Conservation (phyloP, 2,329 filamentous ascomycete genomes). For the Fusarium fracticaudum region DNA sequence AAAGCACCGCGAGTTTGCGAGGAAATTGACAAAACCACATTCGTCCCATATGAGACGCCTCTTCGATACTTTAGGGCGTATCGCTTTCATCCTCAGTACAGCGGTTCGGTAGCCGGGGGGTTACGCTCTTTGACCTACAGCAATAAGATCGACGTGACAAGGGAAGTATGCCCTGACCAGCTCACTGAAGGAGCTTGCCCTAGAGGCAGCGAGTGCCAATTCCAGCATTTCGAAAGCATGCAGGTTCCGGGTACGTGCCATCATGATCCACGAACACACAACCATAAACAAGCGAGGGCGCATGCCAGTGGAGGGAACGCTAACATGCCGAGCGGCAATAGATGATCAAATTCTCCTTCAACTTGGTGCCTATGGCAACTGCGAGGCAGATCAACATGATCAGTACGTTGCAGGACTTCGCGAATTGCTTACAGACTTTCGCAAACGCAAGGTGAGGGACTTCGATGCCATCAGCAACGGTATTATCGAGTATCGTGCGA, state of each 20-base stretch:
- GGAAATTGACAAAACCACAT: slow-evolving; percentile 33
- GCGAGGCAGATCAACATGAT: slow-evolving; percentile 67
- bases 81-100: slow-evolving; percentile 86
- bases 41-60: slow-evolving; percentile 80
- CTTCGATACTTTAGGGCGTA: slow-evolving; percentile 86
- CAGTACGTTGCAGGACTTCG: slow-evolving; percentile 71
- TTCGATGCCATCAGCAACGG: slow-evolving; percentile 73
- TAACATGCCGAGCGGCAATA: slow-evolving; percentile 59
- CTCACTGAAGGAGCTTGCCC: slow-evolving; percentile 74
- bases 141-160: slow-evolving; percentile 82
- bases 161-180: slow-evolving; percentile 80
- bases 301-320: slow-evolving; percentile 52
- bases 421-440: slow-evolving; percentile 68
- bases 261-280: slow-evolving; percentile 19
- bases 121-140: slow-evolving; percentile 93
- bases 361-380: slow-evolving; percentile 73
- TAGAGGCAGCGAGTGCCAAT: slow-evolving; percentile 76
- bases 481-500: slow-evolving; percentile 73
- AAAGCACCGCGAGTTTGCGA: background rate
- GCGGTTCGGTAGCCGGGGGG: slow-evolving; percentile 74
- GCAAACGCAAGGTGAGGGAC: slow-evolving; percentile 68
- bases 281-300: slow-evolving; percentile 32
- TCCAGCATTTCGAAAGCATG: slow-evolving; percentile 75
- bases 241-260: slow-evolving; percentile 51
- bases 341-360: slow-evolving; percentile 79